Evolutionary conservation across 192 early-diverging fungal genomes (phyloP).

Genomic region (Chytriomyces sp.): DNA sequence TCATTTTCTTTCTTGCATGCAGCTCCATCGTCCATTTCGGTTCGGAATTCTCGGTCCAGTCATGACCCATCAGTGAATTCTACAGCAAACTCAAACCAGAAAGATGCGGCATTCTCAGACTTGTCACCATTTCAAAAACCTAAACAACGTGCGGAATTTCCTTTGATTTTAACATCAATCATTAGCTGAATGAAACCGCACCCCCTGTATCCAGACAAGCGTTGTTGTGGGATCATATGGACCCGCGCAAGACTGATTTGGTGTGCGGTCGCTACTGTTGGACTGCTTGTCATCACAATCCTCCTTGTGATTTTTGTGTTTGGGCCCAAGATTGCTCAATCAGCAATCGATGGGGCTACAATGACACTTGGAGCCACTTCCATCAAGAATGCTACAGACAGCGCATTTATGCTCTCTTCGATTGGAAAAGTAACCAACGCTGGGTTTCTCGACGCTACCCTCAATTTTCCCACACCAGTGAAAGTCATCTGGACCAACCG

Average conservation of each 20-base stretch:
- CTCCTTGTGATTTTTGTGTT: background rate
- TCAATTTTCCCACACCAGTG: slow-evolving; percentile 27
- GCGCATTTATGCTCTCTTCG: slow-evolving; percentile 24
- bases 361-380: slow-evolving; percentile 25
- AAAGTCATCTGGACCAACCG: slow-evolving; percentile 35
- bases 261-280: background rate
- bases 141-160: background rate
- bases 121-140: no score
- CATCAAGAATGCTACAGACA: slow-evolving; percentile 32
- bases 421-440: slow-evolving; percentile 36
- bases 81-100: no score
- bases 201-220: background rate
- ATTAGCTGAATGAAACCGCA: background rate
- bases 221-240: background rate
- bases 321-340: slow-evolving; percentile 32
- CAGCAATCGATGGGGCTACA: slow-evolving; percentile 27
- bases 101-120: no score
- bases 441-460: slow-evolving; percentile 28
- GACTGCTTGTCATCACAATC: slow-evolving; percentile 12
- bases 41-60: background rate
- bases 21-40: background rate
- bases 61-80: background rate
- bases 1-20: background rate
- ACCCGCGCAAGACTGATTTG: background rate
- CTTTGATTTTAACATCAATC: background rate